Evolutionary conservation across 2,329 filamentous ascomycete species (phyloP).

Genomic region (Aspergillus cejpii): DNA sequence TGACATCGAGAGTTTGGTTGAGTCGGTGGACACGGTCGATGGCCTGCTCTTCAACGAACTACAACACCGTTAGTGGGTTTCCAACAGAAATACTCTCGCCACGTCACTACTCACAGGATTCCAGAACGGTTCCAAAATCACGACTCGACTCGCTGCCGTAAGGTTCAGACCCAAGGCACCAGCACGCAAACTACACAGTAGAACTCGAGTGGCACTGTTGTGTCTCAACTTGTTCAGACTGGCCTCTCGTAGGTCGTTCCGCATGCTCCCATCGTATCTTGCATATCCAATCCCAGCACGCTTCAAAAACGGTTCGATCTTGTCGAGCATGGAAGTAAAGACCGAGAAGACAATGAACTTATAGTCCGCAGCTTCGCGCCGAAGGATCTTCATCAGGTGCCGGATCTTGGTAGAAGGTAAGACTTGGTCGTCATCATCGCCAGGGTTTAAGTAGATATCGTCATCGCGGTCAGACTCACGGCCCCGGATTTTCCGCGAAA

Average conservation of each 20-base stretch:
- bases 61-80: conserved; percentile 1
- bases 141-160: conserved; percentile 84
- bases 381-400: conserved; percentile 72
- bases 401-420: conserved; percentile 78
- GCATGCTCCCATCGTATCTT: conserved; percentile 92
- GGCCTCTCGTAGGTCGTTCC: conserved; percentile 84
- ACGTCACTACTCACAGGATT: conserved; percentile 61
- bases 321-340: conserved; percentile 96
- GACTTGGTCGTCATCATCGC: conserved; percentile 40
- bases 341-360: conserved; percentile 99
- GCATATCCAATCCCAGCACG: conserved; percentile 69
- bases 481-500: conserved; percentile 21
- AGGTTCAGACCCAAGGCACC: conserved; percentile 89
- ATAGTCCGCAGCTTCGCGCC: conserved; percentile 69
- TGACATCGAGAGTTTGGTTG: conserved; percentile 89
- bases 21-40: conserved; percentile 98
- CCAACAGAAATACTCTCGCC: neutral
- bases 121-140: conserved; percentile 98
- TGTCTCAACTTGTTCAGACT: conserved; percentile 70
- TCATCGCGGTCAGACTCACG: conserved; percentile 40
- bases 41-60: conserved; percentile 97
- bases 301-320: conserved; percentile 84
- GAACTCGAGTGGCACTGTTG: conserved; percentile 66
- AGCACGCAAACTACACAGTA: conserved; percentile 91
- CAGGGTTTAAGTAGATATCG: conserved; percentile 37